These are phyloP conservation scores for Alternaria sp. DNA, from an alignment of 2,329 filamentous ascomycete genomes.

Conservation along the genomic window DNA sequence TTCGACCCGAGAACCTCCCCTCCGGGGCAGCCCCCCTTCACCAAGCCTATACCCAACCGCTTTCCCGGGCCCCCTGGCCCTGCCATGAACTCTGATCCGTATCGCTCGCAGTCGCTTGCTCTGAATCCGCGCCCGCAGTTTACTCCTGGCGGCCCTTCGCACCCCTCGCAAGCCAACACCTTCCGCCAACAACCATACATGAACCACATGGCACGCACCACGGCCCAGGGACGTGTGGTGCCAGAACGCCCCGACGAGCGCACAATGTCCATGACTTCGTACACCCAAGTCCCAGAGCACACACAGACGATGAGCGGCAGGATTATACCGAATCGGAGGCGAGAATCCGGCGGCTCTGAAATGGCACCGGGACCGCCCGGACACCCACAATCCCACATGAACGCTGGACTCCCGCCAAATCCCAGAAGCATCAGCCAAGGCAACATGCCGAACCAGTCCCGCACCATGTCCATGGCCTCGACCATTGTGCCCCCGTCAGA, in stretches of 20 bases:
- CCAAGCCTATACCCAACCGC: constrained; percentile 65
- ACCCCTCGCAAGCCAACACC: constrained; percentile 71
- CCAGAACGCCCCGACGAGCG: constrained; percentile 92
- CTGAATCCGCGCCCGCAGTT: constrained; percentile 75
- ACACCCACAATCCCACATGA: constrained; percentile 31
- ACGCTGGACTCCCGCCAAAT: constrained; percentile 43
- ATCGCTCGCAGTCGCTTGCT: constrained; percentile 92
- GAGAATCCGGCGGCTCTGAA: constrained; percentile 60
- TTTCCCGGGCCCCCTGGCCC: constrained; percentile 65
- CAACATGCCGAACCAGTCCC: constrained; percentile 54
- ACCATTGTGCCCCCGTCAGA: constrained; percentile 74
- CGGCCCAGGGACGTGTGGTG: constrained; percentile 88
- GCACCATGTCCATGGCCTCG: constrained; percentile 94
- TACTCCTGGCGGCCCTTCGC: constrained; percentile 61
- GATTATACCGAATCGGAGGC: constrained; percentile 80
- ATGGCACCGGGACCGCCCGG: constrained; percentile 27
- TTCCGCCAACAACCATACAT: constrained; percentile 82
- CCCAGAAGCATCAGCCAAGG: constrained; percentile 49
- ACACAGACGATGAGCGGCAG: constrained; percentile 91
- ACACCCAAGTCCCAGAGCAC: constrained; percentile 78
- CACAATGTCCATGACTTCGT: constrained; percentile 94
- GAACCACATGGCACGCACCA: constrained; percentile 75
- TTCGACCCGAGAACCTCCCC: constrained; percentile 67
- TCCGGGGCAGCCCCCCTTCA: constrained; percentile 58
- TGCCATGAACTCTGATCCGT: constrained; percentile 83